Evolutionary conservation across 2,329 filamentous ascomycete genomes (phyloP).

Genomic region (Pyricularia sp.): DNA sequence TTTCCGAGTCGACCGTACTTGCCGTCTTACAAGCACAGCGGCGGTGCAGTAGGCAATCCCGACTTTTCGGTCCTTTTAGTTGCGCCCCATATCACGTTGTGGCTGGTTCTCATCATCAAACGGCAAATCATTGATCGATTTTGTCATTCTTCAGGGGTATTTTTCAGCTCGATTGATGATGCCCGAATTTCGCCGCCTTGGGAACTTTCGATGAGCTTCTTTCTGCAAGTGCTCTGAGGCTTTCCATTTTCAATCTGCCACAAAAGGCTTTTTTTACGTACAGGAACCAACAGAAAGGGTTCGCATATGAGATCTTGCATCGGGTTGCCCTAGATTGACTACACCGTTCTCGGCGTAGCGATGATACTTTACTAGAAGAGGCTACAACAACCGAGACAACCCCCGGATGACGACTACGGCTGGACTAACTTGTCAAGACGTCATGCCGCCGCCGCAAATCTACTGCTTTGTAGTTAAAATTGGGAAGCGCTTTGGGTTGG

Average conservation of each 20-base stretch:
- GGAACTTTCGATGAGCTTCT: background rate
- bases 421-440: background rate
- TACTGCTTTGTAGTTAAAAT: background rate
- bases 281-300: background rate
- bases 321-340: background rate
- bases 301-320: background rate
- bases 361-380: background rate
- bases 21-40: background rate
- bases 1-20: background rate
- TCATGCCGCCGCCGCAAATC: background rate
- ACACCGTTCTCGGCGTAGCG: background rate
- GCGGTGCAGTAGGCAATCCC: background rate
- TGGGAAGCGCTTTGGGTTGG: background rate
- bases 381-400: background rate
- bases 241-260: background rate
- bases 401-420: background rate
- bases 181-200: background rate
- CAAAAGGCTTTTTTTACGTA: background rate
- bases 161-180: background rate
- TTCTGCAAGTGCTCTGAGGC: background rate
- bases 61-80: background rate
- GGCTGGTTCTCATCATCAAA: background rate
- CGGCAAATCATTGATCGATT: background rate
- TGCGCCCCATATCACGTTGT: background rate
- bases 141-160: background rate